Evolutionary conservation across 2,329 filamentous ascomycete genomes (phyloP).

Genomic region (Dendrostoma leiphaemia): DNA sequence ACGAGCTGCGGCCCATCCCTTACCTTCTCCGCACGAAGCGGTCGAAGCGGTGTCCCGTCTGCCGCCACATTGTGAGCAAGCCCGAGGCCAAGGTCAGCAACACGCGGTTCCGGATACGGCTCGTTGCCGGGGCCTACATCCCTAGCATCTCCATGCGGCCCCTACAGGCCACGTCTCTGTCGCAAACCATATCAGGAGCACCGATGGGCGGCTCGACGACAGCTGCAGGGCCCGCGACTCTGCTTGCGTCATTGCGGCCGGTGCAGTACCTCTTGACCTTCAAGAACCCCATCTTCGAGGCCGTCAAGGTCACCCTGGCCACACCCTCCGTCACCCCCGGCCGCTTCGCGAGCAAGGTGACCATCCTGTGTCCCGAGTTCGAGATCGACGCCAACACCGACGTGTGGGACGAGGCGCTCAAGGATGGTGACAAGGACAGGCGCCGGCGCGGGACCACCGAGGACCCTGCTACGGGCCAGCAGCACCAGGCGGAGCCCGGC

Average conservation of each 20-base stretch:
- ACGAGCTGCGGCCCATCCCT: constrained; percentile 77
- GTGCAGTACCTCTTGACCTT: constrained; percentile 86
- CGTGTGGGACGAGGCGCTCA: constrained; percentile 83
- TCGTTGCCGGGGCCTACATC: constrained; percentile 86
- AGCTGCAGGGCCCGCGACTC: constrained; percentile 14
- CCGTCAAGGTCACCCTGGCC: constrained; percentile 81
- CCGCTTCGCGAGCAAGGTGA: constrained; percentile 74
- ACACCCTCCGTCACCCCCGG: constrained; percentile 79
- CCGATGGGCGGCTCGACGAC: constrained; percentile 14
- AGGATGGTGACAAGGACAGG: constrained; percentile 39
- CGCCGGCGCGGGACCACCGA: constrained; percentile 26
- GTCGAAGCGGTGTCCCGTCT: constrained; percentile 87
- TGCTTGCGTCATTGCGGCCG: constrained; percentile 57
- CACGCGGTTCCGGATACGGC: constrained; percentile 86
- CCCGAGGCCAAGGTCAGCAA: constrained; percentile 88
- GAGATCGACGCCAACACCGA: constrained; percentile 91
- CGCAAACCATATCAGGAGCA: constrained; percentile 19
- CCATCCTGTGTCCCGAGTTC: constrained; percentile 90
- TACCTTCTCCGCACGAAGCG: constrained; percentile 86
- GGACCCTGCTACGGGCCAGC: constrained; percentile 40
- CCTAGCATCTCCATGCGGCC: constrained; percentile 75
- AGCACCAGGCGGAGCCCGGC: constrained; percentile 73
- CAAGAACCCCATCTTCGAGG: constrained; percentile 91
- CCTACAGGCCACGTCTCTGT: constrained; percentile 35
- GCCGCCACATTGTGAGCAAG: constrained; percentile 92